Evolutionary conservation across 495 filamentous ascomycete genomes (phyloP).

Genomic region (Annulohypoxylon stygium): DNA sequence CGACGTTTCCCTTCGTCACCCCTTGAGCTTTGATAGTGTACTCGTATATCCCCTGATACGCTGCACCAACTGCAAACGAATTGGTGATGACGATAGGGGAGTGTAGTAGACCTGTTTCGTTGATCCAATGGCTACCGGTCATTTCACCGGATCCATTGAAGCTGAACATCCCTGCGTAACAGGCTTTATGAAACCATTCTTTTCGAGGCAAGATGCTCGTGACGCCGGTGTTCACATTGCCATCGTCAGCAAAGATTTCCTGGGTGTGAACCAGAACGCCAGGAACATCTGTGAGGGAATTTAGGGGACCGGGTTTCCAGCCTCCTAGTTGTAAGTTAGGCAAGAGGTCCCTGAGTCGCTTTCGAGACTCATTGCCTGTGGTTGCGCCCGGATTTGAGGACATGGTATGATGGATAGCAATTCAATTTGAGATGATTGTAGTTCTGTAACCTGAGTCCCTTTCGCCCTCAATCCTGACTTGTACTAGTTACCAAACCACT

Average conservation of each 20-base stretch:
- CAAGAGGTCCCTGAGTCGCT: slow-evolving; percentile 59
- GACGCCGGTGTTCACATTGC: slow-evolving; percentile 62
- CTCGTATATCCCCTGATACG: slow-evolving; percentile 63
- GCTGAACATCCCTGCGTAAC: slow-evolving; percentile 63
- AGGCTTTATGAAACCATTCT: slow-evolving; percentile 62
- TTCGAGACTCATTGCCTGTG: slow-evolving; percentile 32
- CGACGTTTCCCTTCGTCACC: slow-evolving; percentile 50
- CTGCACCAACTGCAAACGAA: slow-evolving; percentile 62
- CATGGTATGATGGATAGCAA: slow-evolving; percentile 19
- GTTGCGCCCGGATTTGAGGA: slow-evolving; percentile 25
- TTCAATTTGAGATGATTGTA: slow-evolving; percentile 7
- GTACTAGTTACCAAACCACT: neutral
- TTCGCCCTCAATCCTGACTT: slow-evolving; percentile 1
- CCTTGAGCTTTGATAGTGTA: slow-evolving; percentile 59
- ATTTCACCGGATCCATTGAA: slow-evolving; percentile 69
- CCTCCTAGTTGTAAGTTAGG: slow-evolving; percentile 56
- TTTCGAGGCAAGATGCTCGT: slow-evolving; percentile 64
- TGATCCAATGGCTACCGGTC: slow-evolving; percentile 66
- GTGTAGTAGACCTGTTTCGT: slow-evolving; percentile 64
- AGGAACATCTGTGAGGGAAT: slow-evolving; percentile 65
- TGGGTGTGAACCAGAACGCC: slow-evolving; percentile 64
- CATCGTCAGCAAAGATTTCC: slow-evolving; percentile 54
- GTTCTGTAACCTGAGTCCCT: neutral
- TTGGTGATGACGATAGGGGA: slow-evolving; percentile 67
- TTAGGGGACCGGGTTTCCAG: slow-evolving; percentile 58